Evolutionary conservation across 306 rosid genomes (phyloP).

Genomic region (Quercus engelmannii): DNA sequence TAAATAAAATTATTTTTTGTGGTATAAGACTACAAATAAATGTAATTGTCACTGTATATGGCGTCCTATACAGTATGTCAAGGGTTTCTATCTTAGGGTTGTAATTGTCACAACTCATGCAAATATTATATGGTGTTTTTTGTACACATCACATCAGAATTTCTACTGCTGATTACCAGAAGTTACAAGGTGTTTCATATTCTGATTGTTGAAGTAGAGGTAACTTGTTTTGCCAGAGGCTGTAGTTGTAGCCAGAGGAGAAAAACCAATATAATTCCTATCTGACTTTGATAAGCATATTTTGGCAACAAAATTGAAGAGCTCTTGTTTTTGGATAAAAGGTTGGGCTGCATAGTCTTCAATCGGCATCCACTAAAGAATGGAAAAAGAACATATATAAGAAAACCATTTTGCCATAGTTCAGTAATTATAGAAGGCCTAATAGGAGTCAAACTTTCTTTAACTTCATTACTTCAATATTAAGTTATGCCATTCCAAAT

Average conservation of each 20-base stretch:
- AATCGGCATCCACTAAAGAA: conserved; percentile 80
- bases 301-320: conserved; percentile 47
- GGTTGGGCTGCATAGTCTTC: conserved; percentile 80
- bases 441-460: not conserved
- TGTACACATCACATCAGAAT: not conserved
- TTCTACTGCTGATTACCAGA: too few species aligned
- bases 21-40: too few species aligned
- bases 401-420: not conserved
- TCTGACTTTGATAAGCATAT: conserved; percentile 47
- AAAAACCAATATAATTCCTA: conserved; percentile 48
- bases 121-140: too few species aligned
- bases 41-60: too few species aligned
- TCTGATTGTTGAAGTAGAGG: conserved; percentile 47
- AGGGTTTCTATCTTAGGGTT: too few species aligned
- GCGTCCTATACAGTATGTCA: too few species aligned
- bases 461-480: not conserved
- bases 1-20: too few species aligned
- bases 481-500: not conserved
- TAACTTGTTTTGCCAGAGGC: conserved; percentile 34
- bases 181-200: not conserved
- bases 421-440: not conserved
- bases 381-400: not conserved
- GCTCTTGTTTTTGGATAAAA: conserved; percentile 34
- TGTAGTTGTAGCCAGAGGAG: conserved; percentile 30
- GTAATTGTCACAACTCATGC: too few species aligned